Evolutionary conservation across 179 eudicot species (phyloP).

Genomic region (Drosera spatulata): DNA sequence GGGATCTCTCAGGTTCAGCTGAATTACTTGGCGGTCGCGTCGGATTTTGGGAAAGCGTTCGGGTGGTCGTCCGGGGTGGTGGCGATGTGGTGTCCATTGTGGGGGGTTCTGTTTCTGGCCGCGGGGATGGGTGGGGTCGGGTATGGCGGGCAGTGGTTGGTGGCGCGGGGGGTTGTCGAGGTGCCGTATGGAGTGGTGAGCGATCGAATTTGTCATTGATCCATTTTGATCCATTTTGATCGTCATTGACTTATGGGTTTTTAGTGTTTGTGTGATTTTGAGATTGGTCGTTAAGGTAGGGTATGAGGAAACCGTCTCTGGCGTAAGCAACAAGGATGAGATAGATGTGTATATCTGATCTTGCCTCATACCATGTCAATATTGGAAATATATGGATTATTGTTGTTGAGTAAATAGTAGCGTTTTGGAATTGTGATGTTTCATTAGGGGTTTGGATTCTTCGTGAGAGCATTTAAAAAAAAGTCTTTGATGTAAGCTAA

Average conservation of each 20-base stretch:
- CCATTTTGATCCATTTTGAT: not conserved
- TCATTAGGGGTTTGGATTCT: no score
- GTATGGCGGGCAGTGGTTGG: slow-evolving; percentile 73
- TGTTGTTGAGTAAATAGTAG: no score
- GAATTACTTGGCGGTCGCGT: slow-evolving; percentile 76
- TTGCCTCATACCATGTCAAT: no score
- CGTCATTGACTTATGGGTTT: not conserved
- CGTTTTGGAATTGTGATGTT: no score
- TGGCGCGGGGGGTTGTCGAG: slow-evolving; percentile 27
- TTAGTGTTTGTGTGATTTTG: not conserved
- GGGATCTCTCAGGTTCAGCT: slow-evolving; percentile 72
- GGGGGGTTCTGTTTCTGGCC: slow-evolving; percentile 53
- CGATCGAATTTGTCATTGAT: not conserved
- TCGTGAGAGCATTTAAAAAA: no score
- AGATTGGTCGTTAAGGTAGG: no score
- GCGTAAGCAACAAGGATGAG: no score
- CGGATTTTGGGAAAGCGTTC: slow-evolving; percentile 73
- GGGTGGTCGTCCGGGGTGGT: slow-evolving; percentile 93
- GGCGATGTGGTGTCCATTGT: slow-evolving; percentile 44
- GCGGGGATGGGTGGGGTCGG: slow-evolving; percentile 63
- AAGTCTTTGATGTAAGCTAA: no score
- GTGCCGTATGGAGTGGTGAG: slow-evolving; percentile 65
- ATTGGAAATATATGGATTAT: no score
- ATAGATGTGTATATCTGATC: no score
- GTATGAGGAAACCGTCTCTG: no score